Evolutionary conservation across 2,329 filamentous ascomycete species (phyloP).

Genomic region (Fusarium succisae): DNA sequence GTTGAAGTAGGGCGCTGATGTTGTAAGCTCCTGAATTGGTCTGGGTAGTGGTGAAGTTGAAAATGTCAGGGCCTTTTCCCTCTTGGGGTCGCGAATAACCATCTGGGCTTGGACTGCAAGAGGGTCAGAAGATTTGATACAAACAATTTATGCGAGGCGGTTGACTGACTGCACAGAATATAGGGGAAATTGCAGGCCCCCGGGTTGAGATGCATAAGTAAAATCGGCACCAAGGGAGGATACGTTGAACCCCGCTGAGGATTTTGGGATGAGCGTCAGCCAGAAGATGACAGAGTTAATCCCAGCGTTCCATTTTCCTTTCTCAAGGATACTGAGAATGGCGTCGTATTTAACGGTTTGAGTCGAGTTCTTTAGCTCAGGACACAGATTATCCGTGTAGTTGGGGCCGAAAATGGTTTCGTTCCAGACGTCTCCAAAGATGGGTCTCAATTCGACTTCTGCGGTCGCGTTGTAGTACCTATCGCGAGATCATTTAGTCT

Average conservation of each 20-base stretch:
- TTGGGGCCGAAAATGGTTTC: not conserved
- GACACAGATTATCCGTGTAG: not conserved
- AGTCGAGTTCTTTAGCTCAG: not conserved
- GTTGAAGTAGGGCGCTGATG: not conserved
- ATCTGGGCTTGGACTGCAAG: not conserved
- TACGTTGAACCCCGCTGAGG: not conserved
- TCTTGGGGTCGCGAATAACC: not conserved
- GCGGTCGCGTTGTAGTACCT: conserved; percentile 14
- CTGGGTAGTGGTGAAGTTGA: conserved; percentile 1
- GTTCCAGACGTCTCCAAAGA: not conserved
- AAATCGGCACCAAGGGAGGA: not conserved
- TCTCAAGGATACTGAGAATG: not conserved
- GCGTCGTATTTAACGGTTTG: not conserved
- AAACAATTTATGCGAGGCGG: too few relatives aligned
- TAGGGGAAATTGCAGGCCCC: not conserved
- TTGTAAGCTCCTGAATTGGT: not conserved
- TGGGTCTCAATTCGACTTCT: not conserved
- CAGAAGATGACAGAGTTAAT: not conserved
- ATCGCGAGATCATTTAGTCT: not conserved
- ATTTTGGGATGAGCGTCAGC: not conserved
- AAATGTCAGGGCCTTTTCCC: not conserved
- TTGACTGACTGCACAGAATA: not conserved
- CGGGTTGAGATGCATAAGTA: not conserved
- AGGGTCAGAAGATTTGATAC: not conserved
- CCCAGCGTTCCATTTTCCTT: not conserved